Evolutionary conservation across 352 stramenopile species (phyloP), one percentile per base, ranked within the genome.

Genomic region (Phytopythium chamaehyphon): DNA sequence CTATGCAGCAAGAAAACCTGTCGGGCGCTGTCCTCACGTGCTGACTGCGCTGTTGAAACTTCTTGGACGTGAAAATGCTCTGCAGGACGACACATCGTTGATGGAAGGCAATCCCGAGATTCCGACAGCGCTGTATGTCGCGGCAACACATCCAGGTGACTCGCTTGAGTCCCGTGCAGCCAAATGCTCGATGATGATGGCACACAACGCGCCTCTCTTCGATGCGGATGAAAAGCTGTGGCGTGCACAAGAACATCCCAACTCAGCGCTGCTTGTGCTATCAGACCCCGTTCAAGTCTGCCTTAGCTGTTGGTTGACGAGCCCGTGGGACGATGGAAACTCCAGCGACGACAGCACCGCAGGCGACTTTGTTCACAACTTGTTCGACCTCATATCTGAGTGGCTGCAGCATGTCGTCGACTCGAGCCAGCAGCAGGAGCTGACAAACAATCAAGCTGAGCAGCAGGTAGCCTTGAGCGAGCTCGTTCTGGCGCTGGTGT

Each of bases 401-500:
- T 43, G 38, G 6, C 6, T 19, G 38, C 8, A 19, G 38, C 19
- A 21, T n/a, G 16, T 43, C 15, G 38, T 21, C 3, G 8, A 43
- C 38, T 43, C 8, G 15, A 43, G 19, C 15, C 38, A 6, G 12
- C 38, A 19, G 16, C 11, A 2, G 2, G 11, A 19, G 14, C 38
- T 6, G 8, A 16, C n/a, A 21, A n/a, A 19, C 38, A n/a, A n/a
- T n/a, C n/a, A n/a, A n/a, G 15, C 16, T 2, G 38, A 21, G 16
- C 38, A 43, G 16, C 38, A 43, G 16, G 15, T 43, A 7, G 9
- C 7, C 16, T 55, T 36, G 40, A 8, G 6, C 2, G 35, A 52
- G 31, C 28, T 58, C 12, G 19, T 64, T 7, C 26, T 47, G 14
- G 54, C 64, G 43, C 9, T 62, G 2, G 63, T 61, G 15, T 64